Conservation (phyloP, 768 basidiomycete genomes). For the Termitomyces sp. region DNA sequence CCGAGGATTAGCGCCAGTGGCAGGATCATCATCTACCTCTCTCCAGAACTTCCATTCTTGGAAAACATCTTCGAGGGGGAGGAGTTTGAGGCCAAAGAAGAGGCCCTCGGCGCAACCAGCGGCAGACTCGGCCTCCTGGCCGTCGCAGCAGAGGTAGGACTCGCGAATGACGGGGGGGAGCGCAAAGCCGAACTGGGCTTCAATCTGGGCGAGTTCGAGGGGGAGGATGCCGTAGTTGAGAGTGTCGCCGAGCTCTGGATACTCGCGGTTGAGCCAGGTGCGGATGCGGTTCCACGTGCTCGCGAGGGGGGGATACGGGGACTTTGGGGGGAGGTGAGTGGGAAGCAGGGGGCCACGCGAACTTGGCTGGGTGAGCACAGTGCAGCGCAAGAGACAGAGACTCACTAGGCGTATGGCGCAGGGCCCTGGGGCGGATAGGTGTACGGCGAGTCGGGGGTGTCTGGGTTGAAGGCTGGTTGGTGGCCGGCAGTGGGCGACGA, state of each 20-base stretch:
- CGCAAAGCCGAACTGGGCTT: conserved; percentile 77
- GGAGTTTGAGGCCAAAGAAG: conserved; percentile 90
- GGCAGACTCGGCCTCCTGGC: conserved; percentile 88
- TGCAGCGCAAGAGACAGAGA: background rate
- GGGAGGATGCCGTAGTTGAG: conserved; percentile 88
- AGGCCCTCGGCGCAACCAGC: conserved; percentile 87
- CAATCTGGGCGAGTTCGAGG: conserved; percentile 73
- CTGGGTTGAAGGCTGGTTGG: conserved; percentile 50
- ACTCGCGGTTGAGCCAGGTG: conserved; percentile 76
- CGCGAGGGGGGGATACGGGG: conserved; percentile 69
- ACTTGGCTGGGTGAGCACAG: background rate
- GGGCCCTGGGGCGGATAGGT: conserved; percentile 74
- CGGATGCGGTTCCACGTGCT: conserved; percentile 83
- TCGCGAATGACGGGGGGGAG: conserved; percentile 88
- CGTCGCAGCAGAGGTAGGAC: conserved; percentile 82
- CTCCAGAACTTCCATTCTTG: conserved; percentile 98
- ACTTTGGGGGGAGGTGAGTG: conserved; percentile 49
- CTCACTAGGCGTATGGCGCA: conserved; percentile 54
- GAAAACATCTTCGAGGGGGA: conserved; percentile 89
- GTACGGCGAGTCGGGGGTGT: conserved; percentile 48
- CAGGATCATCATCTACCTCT: conserved; percentile 84
- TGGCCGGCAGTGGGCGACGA: conserved; percentile 50
- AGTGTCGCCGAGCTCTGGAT: conserved; percentile 93
- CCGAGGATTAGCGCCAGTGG: conserved; percentile 71
- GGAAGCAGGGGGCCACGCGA: conserved; percentile 54